phyloP scores from a whole-genome alignment of 495 filamentous ascomycete genomes.

The Penicillium herquei region DNA sequence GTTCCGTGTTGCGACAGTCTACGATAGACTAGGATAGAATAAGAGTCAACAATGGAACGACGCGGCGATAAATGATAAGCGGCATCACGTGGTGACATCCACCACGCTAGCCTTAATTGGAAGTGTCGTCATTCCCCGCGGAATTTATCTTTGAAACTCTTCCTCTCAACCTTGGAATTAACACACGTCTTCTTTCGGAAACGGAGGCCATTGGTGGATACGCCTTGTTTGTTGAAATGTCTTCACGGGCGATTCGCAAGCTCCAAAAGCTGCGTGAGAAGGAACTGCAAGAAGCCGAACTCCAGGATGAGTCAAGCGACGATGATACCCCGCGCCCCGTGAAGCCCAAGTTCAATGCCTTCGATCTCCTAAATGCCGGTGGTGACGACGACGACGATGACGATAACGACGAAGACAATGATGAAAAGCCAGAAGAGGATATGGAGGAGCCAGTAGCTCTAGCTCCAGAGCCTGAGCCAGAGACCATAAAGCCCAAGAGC shows the following conservation, averaged over 20 bases:
- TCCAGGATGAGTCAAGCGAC: slow-evolving; percentile 52
- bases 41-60: slow-evolving; percentile 1
- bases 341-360: slow-evolving; percentile 49
- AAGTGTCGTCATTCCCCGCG: slow-evolving; percentile 46
- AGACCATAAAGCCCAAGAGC: slow-evolving; percentile 34
- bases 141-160: slow-evolving; percentile 11
- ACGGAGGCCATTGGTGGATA: background rate
- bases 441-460: slow-evolving; percentile 23
- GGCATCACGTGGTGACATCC: slow-evolving; percentile 20
- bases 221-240: slow-evolving; percentile 53
- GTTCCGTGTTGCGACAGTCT: slow-evolving; percentile 1
- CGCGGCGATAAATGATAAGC: slow-evolving; percentile 9
- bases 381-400: slow-evolving; percentile 62
- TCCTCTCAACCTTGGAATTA: background rate
- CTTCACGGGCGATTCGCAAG: slow-evolving; percentile 75
- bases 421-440: slow-evolving; percentile 36
- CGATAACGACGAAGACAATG: slow-evolving; percentile 56
- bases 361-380: slow-evolving; percentile 52
- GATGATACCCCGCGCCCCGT: slow-evolving; percentile 36
- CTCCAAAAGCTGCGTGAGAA: slow-evolving; percentile 64
- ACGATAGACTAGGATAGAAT: background rate
- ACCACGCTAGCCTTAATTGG: slow-evolving; percentile 28
- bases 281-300: slow-evolving; percentile 54
- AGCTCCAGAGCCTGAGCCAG: slow-evolving; percentile 14
- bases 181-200: too few relatives aligned